Evolutionary conservation across 176 grass and related monocot genomes (phyloP), one percentile per base, ranked within the genome.

Genomic region (Rhipidocladum racemiflorum): DNA sequence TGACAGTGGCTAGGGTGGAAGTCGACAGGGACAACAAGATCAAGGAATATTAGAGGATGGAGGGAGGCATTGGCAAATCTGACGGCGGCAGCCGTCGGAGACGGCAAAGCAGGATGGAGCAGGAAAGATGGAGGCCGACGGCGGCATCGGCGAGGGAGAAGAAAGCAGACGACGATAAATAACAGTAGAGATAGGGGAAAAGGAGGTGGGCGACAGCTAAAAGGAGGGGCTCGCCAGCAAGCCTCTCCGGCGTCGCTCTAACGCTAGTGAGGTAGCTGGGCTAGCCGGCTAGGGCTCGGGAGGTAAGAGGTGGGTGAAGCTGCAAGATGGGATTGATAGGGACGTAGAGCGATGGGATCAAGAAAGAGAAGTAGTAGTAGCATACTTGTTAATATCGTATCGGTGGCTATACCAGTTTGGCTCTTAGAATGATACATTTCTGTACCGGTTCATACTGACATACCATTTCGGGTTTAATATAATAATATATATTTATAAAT

Each of bases 261-360:
- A 46, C 4, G 2, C 44, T 0, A 3, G 12, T 0, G 44, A 45
- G 12, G 44, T 5, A 0, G 2, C 2, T n/a, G 0, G 20, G 7
- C 0, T 0, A 0, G 2, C 9, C 0, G 20, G 7, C 0, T 0
- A 0, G 2, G 20, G 7, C 51, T 9, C 0, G 0, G 0, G 51
- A 55, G 20, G 51, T 6, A 54, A 54, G 18, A 21, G 7, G 2
- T 54, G 18, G 18, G 2, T 2, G 7, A 2, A 0, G 0, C 20
- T 55, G 0, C 0, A 0, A 21, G 18, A 55, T 55, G 7, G 7
- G 7, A n/a, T n/a, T 7, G 0, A 21, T 54, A 0, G 0, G 0
- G 50, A n/a, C 7, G 7, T 0, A n/a, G 0, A 54, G 20, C 0
- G 0, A 21, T 55, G 20, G 51, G 20, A 55, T 55, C 0, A 0